phyloP scores from a whole-genome alignment of 75 land plant genomes.

The Pinus tabuliformis region DNA sequence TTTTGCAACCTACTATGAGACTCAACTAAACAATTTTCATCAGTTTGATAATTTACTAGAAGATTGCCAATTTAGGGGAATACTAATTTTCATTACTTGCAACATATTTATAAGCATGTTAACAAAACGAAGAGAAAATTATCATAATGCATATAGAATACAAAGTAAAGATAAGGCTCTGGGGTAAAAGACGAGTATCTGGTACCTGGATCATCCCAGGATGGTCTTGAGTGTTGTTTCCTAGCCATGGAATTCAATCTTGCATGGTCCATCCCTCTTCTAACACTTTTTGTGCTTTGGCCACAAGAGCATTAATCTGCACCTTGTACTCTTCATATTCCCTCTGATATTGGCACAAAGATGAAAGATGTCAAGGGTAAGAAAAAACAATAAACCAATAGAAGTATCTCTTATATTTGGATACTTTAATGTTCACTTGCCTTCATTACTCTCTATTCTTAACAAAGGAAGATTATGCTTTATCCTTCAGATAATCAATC shows the following conservation, averaged over 20 bases:
- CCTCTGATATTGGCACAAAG: constrained; percentile 36
- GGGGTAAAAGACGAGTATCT: not conserved
- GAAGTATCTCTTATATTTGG: not conserved
- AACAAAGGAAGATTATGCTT: constrained; percentile 80
- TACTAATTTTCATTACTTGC: too few species aligned
- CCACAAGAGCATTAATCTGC: constrained; percentile 83
- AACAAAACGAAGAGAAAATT: not conserved
- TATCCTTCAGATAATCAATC: constrained; percentile 91
- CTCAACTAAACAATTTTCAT: too few species aligned
- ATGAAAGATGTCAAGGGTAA: not conserved
- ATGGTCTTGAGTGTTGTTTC: constrained; percentile 80
- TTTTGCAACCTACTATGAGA: too few species aligned
- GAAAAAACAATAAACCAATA: not conserved
- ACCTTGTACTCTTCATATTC: constrained; percentile 90
- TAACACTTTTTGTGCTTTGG: constrained; percentile 83
- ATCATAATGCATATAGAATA: not conserved
- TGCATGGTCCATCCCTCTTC: constrained; percentile 93
- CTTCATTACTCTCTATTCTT: constrained; percentile 93
- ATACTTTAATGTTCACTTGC: constrained; percentile 14
- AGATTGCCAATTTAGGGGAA: not conserved
- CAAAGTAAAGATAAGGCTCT: not conserved
- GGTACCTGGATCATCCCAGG: constrained; percentile 89
- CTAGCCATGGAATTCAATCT: constrained; percentile 89
- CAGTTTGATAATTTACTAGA: too few species aligned
- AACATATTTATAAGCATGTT: not conserved